phyloP scores from a whole-genome alignment of 345 rosid species.

The Theobroma cacao region DNA sequence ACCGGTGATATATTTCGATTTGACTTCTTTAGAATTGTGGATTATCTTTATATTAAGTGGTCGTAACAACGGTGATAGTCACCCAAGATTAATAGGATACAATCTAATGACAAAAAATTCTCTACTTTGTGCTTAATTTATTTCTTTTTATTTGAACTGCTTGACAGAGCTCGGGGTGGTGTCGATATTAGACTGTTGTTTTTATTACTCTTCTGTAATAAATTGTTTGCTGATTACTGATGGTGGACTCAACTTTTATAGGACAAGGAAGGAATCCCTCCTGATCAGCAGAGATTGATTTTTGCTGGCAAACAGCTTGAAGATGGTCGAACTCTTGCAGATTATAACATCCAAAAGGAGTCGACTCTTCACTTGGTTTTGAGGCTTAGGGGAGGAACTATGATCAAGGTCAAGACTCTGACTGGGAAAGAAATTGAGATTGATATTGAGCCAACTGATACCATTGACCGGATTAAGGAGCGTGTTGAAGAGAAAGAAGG shows the following conservation, averaged over 20 bases:
- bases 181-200: neutral
- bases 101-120: neutral
- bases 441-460: constrained; percentile 90
- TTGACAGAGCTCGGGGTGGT: neutral
- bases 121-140: neutral
- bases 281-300: constrained; percentile 90
- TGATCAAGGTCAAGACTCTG: constrained; percentile 94
- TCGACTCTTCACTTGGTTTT: constrained; percentile 88
- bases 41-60: no score
- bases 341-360: constrained; percentile 93
- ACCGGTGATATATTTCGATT: no score
- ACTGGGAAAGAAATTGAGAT: constrained; percentile 97
- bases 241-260: constrained; percentile 18
- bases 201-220: neutral
- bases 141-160: neutral
- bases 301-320: constrained; percentile 96
- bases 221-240: neutral
- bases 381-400: constrained; percentile 96
- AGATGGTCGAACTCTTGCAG: constrained; percentile 90
- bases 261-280: constrained; percentile 99
- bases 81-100: no score
- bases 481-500: constrained; percentile 97
- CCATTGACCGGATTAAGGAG: constrained; percentile 92
- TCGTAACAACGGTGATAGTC: no score
- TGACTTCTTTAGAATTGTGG: no score